Evolutionary conservation across 179 eudicot species (phyloP).

Genomic region (Silene coronaria): DNA sequence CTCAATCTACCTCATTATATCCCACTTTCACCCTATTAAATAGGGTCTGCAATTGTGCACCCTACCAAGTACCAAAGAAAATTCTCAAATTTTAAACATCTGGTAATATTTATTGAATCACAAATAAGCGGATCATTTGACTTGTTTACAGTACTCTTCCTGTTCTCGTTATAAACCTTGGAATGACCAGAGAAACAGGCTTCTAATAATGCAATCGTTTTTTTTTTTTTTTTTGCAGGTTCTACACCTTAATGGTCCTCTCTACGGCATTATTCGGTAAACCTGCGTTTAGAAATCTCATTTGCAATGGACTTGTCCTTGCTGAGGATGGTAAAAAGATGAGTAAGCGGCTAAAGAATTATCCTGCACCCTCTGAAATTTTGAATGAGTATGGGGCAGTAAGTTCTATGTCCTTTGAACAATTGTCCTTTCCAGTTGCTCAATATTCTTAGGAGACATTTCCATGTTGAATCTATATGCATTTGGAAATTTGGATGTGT

Average conservation of each 20-base stretch:
- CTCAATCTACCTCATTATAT: no score
- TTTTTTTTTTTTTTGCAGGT: slow-evolving; percentile 37
- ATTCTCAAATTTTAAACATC: neutral
- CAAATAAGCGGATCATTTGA: neutral
- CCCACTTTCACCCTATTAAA: no score
- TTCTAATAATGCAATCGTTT: neutral
- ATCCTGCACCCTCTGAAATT: slow-evolving; percentile 78
- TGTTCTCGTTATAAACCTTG: neutral
- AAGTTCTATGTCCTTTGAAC: slow-evolving; percentile 30
- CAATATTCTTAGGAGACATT: neutral
- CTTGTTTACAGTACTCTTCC: neutral
- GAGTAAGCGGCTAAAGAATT: slow-evolving; percentile 91
- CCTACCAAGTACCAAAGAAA: neutral
- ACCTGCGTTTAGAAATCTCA: slow-evolving; percentile 90
- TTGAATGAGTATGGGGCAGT: slow-evolving; percentile 90
- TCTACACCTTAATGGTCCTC: slow-evolving; percentile 94
- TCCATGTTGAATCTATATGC: neutral
- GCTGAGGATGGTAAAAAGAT: slow-evolving; percentile 99
- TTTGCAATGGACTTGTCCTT: slow-evolving; percentile 96
- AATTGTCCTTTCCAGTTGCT: neutral
- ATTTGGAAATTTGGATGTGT: neutral
- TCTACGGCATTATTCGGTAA: slow-evolving; percentile 91
- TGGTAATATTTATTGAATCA: neutral
- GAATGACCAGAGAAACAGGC: neutral
- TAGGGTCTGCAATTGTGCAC: neutral